Evolutionary conservation across 371 early-diverging fungal species (phyloP).

Genomic region (Saksenaea oblongispora): DNA sequence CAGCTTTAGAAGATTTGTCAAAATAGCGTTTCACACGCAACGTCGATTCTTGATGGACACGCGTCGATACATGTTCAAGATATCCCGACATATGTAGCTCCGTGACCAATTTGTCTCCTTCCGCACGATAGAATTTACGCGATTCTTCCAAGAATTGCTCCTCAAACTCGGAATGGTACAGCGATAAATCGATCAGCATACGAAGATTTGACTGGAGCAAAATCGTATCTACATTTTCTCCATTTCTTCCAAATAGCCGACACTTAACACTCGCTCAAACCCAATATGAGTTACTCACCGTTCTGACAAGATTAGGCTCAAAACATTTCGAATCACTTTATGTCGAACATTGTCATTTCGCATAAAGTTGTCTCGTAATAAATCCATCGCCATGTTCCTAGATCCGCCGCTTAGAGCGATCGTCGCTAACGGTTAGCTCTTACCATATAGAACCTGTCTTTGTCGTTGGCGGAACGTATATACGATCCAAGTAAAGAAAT

Average conservation of each 20-base stretch:
- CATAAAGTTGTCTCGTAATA: constrained; percentile 68
- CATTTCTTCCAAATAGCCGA: constrained; percentile 24
- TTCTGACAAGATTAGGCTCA: constrained; percentile 61
- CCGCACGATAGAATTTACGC: constrained; percentile 66
- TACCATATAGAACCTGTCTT: constrained; percentile 75
- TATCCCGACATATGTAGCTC: constrained; percentile 65
- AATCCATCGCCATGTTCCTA: constrained; percentile 77
- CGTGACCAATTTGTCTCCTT: constrained; percentile 61
- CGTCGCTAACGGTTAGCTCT: background rate
- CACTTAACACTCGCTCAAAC: background rate
- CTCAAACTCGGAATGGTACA: constrained; percentile 78
- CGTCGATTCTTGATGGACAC: constrained; percentile 71
- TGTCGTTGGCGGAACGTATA: constrained; percentile 74
- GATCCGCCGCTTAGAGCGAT: background rate
- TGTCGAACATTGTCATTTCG: constrained; percentile 48
- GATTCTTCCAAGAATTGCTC: constrained; percentile 62
- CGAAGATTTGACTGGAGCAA: constrained; percentile 65
- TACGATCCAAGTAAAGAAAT: constrained; percentile 91
- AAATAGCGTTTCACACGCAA: constrained; percentile 71
- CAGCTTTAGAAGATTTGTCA: constrained; percentile 73
- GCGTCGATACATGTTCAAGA: constrained; percentile 63
- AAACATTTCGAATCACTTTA: constrained; percentile 53
- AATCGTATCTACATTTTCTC: constrained; percentile 51
- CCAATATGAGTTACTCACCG: constrained; percentile 32
- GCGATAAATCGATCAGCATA: constrained; percentile 80